Evolutionary conservation across 495 filamentous ascomycete genomes (phyloP).

Genomic region (Aspergillus wentii): DNA sequence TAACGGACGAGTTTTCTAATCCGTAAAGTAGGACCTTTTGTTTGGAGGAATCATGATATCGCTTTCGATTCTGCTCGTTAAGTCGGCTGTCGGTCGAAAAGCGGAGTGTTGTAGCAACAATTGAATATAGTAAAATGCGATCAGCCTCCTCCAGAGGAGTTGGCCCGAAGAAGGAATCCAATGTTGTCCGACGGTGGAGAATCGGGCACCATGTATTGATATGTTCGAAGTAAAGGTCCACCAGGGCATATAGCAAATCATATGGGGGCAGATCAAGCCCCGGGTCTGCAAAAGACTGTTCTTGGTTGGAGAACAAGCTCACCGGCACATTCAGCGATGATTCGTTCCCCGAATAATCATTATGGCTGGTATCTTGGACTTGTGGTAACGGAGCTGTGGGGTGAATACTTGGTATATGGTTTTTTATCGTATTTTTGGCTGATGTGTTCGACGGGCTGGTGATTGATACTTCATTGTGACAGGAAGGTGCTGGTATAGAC

Average conservation of each 20-base stretch:
- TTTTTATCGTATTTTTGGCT: slow-evolving; percentile 21
- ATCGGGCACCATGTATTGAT: slow-evolving; percentile 91
- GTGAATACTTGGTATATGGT: slow-evolving; percentile 17
- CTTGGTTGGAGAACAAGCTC: slow-evolving; percentile 36
- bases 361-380: slow-evolving; percentile 14
- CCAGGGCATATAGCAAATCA: slow-evolving; percentile 73
- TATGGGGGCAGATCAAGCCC: slow-evolving; percentile 82
- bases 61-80: slow-evolving; percentile 61
- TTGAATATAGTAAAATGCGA: slow-evolving; percentile 76
- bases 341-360: slow-evolving; percentile 40
- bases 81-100: slow-evolving; percentile 71
- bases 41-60: slow-evolving; percentile 76
- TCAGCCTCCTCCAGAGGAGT: slow-evolving; percentile 73
- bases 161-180: slow-evolving; percentile 77
- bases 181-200: slow-evolving; percentile 69
- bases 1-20: slow-evolving; percentile 82
- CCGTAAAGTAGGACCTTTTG: slow-evolving; percentile 80
- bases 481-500: slow-evolving; percentile 19
- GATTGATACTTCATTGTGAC: slow-evolving; percentile 26
- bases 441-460: slow-evolving; percentile 35
- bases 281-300: slow-evolving; percentile 43
- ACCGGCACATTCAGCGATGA: slow-evolving; percentile 41
- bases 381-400: slow-evolving; percentile 20
- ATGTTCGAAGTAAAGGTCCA: slow-evolving; percentile 86
- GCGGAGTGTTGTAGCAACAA: slow-evolving; percentile 79